phyloP scores from a whole-genome alignment of 257 asterid species.

The Primulina tabacum region DNA sequence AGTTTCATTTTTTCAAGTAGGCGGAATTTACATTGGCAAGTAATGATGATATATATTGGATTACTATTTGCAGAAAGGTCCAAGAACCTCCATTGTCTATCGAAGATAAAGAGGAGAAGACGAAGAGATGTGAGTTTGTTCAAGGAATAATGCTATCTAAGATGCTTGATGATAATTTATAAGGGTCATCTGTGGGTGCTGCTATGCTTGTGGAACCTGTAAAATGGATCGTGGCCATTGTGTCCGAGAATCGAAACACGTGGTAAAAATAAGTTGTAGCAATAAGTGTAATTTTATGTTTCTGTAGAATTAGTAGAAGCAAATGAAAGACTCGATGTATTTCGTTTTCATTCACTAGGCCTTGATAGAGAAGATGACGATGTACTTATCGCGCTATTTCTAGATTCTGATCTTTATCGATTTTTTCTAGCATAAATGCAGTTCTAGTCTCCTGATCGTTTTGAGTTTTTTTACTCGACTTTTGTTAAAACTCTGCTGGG shows the following conservation, averaged over 20 bases:
- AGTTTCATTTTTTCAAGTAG: background rate
- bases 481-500: background rate
- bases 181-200: constrained; percentile 12
- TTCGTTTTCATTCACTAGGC: constrained; percentile 23
- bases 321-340: constrained; percentile 23
- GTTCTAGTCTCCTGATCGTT: background rate
- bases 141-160: constrained; percentile 75
- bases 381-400: background rate
- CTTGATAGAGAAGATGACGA: constrained; percentile 25
- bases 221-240: background rate
- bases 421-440: background rate
- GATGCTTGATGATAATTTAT: constrained; percentile 58
- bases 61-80: constrained; percentile 51
- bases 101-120: constrained; percentile 84
- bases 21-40: background rate
- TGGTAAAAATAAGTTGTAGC: constrained; percentile 37
- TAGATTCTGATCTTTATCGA: background rate
- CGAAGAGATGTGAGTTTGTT: constrained; percentile 64
- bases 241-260: constrained; percentile 22
- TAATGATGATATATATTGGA: background rate
- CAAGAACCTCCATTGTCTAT: constrained; percentile 65
- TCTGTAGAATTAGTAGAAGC: constrained; percentile 39
- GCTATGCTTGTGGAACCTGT: constrained; percentile 12
- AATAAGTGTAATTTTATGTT: constrained; percentile 44
- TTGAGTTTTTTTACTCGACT: background rate